Percentiles rank a stretch among this genome's conserved stretches.
phyloP scores from a whole-genome alignment of 257 asterid species.

The Lycium barbarum region DNA sequence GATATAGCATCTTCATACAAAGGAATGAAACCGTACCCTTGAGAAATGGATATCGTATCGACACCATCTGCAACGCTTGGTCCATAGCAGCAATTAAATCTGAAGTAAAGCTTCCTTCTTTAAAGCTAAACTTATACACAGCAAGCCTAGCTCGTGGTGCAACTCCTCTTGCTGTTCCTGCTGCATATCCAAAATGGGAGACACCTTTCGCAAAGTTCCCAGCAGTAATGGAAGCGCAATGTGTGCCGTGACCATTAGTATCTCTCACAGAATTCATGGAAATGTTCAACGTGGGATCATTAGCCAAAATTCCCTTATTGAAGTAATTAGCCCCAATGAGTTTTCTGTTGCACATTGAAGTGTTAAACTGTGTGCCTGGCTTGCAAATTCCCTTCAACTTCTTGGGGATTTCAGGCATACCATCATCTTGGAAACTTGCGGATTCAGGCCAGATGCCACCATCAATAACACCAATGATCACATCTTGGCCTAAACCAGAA shows the following conservation, averaged over 20 bases:
- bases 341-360: slow-evolving; percentile 41
- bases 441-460: slow-evolving; percentile 33
- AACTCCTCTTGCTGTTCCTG: slow-evolving; percentile 35
- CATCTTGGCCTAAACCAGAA: slow-evolving; percentile 33
- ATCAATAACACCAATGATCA: slow-evolving; percentile 35
- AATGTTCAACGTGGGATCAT: slow-evolving; percentile 28
- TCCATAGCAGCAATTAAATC: slow-evolving; percentile 38
- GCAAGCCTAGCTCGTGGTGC: slow-evolving; percentile 29
- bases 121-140: slow-evolving; percentile 30
- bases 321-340: slow-evolving; percentile 39
- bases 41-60: background rate
- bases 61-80: slow-evolving; percentile 35
- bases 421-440: slow-evolving; percentile 27
- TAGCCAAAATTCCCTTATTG: slow-evolving; percentile 36
- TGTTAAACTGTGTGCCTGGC: slow-evolving; percentile 34
- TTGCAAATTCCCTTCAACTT: slow-evolving; percentile 41
- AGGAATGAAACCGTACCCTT: background rate
- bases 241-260: slow-evolving; percentile 28
- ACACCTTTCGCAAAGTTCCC: slow-evolving; percentile 26
- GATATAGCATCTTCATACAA: slow-evolving; percentile 19
- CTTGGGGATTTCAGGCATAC: slow-evolving; percentile 29
- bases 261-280: slow-evolving; percentile 39
- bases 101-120: slow-evolving; percentile 25
- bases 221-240: slow-evolving; percentile 27
- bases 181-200: slow-evolving; percentile 35